Base-by-base conservation (phyloP, 2,329 filamentous ascomycete species). In the Gliomastix tumulicola region DNA sequence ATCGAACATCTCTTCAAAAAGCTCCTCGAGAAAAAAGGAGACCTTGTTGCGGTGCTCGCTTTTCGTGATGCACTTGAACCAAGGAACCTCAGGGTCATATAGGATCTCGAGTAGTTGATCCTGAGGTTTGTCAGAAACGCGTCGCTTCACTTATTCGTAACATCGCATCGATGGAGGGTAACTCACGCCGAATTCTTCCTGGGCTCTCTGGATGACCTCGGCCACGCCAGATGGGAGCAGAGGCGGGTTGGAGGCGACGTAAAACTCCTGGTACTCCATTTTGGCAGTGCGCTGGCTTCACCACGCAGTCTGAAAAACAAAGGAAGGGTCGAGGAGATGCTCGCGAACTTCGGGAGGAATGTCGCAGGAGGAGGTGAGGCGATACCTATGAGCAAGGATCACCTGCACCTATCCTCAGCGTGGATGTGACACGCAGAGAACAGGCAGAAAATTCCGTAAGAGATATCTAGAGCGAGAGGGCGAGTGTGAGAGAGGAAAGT, bases 31-130 rank as follows among this genome's bases (percentile, higher is more conserved):
- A 18, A 36, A 41, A 1, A 36, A 10, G 1, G 39, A 41, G 6
- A 57, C 40, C 7, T 37, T 21, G 9, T 33, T 10, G 12, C 50
- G 44, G 15, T 38, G 5, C 2, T 34, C 30, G 1, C 13, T 13
- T 5, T 10, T 2, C 0, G 49, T 32, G 13, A 59, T 54, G 6
- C 56, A 32, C 36, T 62, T 62, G 39, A 63, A 60, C 52, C 55
- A 60, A 1, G 57, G 49, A 0, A 51, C 38, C 0, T 58, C 51
- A 2, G 59, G 56, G 19, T 63, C 59, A 21, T 62, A 62, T 5
- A 63, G 45, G 6, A 63, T 44, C 32, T 63, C 60, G 1, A 50
- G 1, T 1, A 57, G 22, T 7, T 49, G 40, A 19, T 38, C 21
- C 36, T 42, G n/a, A 25, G n/a, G n/a, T n/a, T n/a, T n/a, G n/a